phyloP scores from a whole-genome alignment of 371 early-diverging fungal species.

The Cladochytrium tenue region DNA sequence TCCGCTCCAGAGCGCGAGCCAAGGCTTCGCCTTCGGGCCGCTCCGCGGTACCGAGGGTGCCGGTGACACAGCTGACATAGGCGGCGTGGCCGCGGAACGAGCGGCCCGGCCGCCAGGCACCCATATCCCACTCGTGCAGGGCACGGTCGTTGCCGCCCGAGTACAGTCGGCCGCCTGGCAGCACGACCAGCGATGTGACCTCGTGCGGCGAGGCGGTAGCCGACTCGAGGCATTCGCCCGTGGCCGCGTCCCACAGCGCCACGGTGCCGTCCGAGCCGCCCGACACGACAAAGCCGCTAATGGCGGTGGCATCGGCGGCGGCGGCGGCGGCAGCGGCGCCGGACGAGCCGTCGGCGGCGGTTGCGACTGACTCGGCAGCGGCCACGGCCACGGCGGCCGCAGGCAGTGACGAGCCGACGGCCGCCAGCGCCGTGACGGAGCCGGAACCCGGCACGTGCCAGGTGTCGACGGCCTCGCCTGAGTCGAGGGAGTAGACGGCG shows the following conservation, averaged over 20 bases:
- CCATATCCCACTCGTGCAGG: conserved; percentile 25
- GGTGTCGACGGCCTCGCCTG: conserved; percentile 46
- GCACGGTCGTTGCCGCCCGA: conserved; percentile 30
- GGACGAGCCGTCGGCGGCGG: background rate
- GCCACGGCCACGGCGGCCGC: conserved; percentile 1
- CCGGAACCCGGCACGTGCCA: conserved; percentile 20
- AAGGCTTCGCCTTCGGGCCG: background rate
- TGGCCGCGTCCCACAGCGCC: conserved; percentile 23
- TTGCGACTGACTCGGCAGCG: background rate
- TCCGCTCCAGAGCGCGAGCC: background rate
- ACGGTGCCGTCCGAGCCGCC: conserved; percentile 21
- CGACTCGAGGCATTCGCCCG: conserved; percentile 47
- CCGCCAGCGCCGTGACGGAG: conserved; percentile 66
- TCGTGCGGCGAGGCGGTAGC: conserved; percentile 21
- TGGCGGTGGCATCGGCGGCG: background rate
- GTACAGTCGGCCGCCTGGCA: conserved; percentile 13
- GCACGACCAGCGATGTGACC: conserved; percentile 18
- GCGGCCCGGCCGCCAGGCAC: conserved; percentile 1
- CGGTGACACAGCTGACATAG: conserved; percentile 24
- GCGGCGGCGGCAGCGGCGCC: conserved; percentile 1
- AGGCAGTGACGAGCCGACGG: conserved; percentile 78
- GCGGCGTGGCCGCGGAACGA: conserved; percentile 28
- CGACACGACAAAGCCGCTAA: conserved; percentile 8
- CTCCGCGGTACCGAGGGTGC: conserved; percentile 6
- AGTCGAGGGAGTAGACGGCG: conserved; percentile 21